phyloP scores from a whole-genome alignment of 1,284 basidiomycete genomes.

The Rhodotorula mucilaginosa region DNA sequence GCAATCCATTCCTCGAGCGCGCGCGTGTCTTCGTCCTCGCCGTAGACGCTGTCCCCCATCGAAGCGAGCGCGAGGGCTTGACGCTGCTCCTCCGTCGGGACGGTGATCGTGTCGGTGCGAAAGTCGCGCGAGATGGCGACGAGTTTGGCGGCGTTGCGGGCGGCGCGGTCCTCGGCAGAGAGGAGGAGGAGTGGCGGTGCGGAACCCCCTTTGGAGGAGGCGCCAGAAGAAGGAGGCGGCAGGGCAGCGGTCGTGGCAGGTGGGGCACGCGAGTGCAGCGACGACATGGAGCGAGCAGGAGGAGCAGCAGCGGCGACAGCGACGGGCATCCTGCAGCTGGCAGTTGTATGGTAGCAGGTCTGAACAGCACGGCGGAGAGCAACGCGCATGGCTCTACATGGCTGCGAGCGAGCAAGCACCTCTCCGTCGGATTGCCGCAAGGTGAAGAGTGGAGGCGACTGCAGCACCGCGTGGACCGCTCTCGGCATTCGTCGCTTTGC shows the following conservation, averaged over 20 bases:
- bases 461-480: too few species aligned
- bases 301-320: too few species aligned
- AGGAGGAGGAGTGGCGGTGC: background rate
- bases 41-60: slow-evolving; percentile 56
- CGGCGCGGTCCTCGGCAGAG: slow-evolving; percentile 1
- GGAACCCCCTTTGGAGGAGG: background rate
- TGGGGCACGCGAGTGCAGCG: too few species aligned
- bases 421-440: too few species aligned
- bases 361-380: too few species aligned
- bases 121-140: background rate
- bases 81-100: slow-evolving; percentile 53
- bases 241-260: background rate
- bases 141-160: slow-evolving; percentile 7
- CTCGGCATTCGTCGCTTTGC: too few species aligned
- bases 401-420: too few species aligned
- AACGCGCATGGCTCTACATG: too few species aligned
- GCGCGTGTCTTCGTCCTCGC: slow-evolving; percentile 56
- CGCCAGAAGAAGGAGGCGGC: background rate
- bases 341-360: too few species aligned
- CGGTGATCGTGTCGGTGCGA: slow-evolving; percentile 54
- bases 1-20: slow-evolving; percentile 76
- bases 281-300: too few species aligned
- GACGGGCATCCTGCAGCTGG: too few species aligned
- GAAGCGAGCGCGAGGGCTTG: slow-evolving; percentile 52
- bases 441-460: too few species aligned